A percentile compares a stretch with the other conserved stretches of the same genome.
These are phyloP conservation scores for Lachancea meyersii DNA, from an alignment of 805 yeast genomes.

Conservation along the genomic window DNA sequence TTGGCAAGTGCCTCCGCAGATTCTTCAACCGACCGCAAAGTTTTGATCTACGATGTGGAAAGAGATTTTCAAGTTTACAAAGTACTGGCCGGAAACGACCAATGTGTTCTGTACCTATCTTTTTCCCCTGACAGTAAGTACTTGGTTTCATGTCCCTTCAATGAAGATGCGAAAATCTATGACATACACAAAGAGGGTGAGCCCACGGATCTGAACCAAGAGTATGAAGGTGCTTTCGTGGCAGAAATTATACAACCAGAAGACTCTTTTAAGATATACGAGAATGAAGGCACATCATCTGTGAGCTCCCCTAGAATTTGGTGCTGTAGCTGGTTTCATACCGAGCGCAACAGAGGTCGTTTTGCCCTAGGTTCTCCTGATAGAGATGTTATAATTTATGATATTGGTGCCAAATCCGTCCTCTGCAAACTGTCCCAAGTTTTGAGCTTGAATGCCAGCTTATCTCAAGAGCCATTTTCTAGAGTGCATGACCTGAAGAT, in stretches of 20 bases:
- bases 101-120: conserved; percentile 56
- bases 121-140: conserved; percentile 72
- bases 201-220: conserved; percentile 16
- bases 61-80: conserved; percentile 38
- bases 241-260: conserved; percentile 30
- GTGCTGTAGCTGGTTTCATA: conserved; percentile 68
- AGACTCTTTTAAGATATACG: conserved; percentile 22
- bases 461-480: conserved; percentile 31
- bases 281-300: conserved; percentile 5
- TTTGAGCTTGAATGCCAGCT: conserved; percentile 20
- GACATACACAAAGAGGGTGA: conserved; percentile 40
- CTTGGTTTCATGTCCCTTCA: conserved; percentile 67
- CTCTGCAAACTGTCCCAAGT: conserved; percentile 27
- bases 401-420: conserved; percentile 24
- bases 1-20: conserved; percentile 73
- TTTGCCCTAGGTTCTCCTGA: conserved; percentile 77
- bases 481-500: conserved; percentile 66
- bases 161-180: conserved; percentile 67
- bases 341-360: conserved; percentile 33
- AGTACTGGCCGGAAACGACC: conserved; percentile 40
- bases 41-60: conserved; percentile 59
- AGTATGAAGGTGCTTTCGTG: conserved; percentile 13
- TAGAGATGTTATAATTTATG: conserved; percentile 49
- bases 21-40: conserved; percentile 38
- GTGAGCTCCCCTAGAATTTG: conserved; percentile 35